Evolutionary conservation across 805 yeast genomes (phyloP).

Genomic region (Naumovozyma baii): DNA sequence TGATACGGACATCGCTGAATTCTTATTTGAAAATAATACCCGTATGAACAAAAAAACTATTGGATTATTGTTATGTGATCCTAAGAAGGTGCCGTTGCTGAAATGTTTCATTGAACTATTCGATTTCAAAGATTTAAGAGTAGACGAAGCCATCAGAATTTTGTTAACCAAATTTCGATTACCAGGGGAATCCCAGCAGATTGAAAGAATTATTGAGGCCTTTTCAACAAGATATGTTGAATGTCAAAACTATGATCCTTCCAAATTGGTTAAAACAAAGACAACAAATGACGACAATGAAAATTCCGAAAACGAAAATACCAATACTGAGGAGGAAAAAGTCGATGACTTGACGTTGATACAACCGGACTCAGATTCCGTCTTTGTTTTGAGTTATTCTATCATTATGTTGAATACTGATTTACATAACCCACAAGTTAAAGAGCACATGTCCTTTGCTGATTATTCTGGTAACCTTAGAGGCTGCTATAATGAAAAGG

Average conservation of each 20-base stretch:
- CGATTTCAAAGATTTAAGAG: conserved; percentile 68
- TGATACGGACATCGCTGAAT: conserved; percentile 63
- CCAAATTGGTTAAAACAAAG: conserved; percentile 1
- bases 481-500: conserved; percentile 66
- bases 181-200: conserved; percentile 97
- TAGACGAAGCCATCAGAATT: conserved; percentile 86
- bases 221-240: conserved; percentile 74
- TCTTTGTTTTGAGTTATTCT: conserved; percentile 82
- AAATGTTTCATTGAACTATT: conserved; percentile 56
- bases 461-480: conserved; percentile 71
- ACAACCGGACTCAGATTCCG: conserved; percentile 74
- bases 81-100: conserved; percentile 51
- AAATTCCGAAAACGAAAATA: conserved; percentile 8
- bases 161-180: conserved; percentile 75
- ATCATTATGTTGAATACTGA: conserved; percentile 93
- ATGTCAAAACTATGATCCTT: conserved; percentile 39
- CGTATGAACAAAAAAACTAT: conserved; percentile 77
- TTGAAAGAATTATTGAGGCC: conserved; percentile 80
- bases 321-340: conserved; percentile 12
- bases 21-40: conserved; percentile 68
- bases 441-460: conserved; percentile 80
- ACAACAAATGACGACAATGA: conserved; percentile 5
- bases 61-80: conserved; percentile 80
- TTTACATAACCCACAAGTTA: conserved; percentile 84
- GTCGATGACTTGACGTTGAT: conserved; percentile 36